Evolutionary conservation across 306 rosid genomes (phyloP).

Genomic region (Vigna unguiculata): DNA sequence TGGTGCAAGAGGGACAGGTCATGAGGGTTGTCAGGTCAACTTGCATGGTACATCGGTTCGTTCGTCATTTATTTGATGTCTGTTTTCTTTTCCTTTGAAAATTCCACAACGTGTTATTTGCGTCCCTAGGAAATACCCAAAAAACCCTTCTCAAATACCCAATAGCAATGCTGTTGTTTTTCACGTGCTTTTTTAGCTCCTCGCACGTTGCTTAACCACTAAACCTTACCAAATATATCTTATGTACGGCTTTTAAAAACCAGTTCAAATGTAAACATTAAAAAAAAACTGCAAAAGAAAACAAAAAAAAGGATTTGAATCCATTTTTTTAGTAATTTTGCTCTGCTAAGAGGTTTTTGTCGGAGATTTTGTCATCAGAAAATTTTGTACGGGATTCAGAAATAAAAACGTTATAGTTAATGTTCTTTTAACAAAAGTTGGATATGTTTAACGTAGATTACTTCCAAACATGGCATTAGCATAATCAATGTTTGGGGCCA

Average conservation of each 20-base stretch:
- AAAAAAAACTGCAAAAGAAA: too few relatives aligned
- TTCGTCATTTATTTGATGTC: neutral
- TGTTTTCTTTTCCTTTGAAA: neutral
- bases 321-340: too few relatives aligned
- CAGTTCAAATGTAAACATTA: too few relatives aligned
- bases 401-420: too few relatives aligned
- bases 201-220: neutral
- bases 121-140: neutral
- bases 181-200: slow-evolving; percentile 18
- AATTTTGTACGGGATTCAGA: too few relatives aligned
- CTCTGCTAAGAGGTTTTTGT: too few relatives aligned
- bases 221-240: neutral
- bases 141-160: neutral
- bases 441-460: too few relatives aligned
- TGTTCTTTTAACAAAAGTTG: too few relatives aligned
- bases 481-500: too few relatives aligned
- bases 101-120: slow-evolving; percentile 39
- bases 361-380: too few relatives aligned
- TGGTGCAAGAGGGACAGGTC: neutral
- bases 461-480: too few relatives aligned
- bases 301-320: too few relatives aligned
- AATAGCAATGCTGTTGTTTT: neutral
- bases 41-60: neutral
- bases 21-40: neutral
- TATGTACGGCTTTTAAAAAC: neutral